Conservation (phyloP, 2,329 filamentous ascomycete genomes). For the Phyllosticta citrichinensis region DNA sequence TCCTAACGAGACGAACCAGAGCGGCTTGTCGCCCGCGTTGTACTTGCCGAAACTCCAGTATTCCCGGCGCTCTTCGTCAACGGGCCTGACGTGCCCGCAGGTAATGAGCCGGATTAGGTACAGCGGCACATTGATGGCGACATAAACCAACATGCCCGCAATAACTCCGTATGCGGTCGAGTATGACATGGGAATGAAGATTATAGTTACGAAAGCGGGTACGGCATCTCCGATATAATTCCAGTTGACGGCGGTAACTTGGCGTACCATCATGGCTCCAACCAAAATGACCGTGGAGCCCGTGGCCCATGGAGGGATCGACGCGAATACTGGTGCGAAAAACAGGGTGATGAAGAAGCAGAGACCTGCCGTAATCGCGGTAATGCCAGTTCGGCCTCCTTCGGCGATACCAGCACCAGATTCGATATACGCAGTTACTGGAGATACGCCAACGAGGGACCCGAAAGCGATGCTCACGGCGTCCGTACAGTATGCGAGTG, state of each 20-base stretch:
- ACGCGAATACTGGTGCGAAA: slow-evolving; percentile 84
- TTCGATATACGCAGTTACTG: slow-evolving; percentile 80
- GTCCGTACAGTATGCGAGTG: slow-evolving; percentile 75
- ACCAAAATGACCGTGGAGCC: slow-evolving; percentile 45
- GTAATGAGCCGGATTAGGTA: slow-evolving; percentile 58
- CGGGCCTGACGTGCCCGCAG: slow-evolving; percentile 60
- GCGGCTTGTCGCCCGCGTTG: slow-evolving; percentile 40
- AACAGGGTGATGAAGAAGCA: slow-evolving; percentile 85
- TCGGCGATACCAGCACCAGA: slow-evolving; percentile 82
- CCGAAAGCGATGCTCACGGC: slow-evolving; percentile 73
- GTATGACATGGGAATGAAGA: slow-evolving; percentile 82
- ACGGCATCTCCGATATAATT: slow-evolving; percentile 72
- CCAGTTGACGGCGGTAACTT: slow-evolving; percentile 79
- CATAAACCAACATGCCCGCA: slow-evolving; percentile 66
- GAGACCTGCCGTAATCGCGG: slow-evolving; percentile 64
- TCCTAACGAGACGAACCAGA: slow-evolving; percentile 21
- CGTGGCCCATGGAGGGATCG: slow-evolving; percentile 81
- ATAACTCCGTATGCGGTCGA: slow-evolving; percentile 82
- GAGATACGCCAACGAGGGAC: slow-evolving; percentile 65
- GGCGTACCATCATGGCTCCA: slow-evolving; percentile 67
- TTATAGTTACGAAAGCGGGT: slow-evolving; percentile 73
- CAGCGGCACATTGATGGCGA: slow-evolving; percentile 59
- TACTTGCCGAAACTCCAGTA: slow-evolving; percentile 57
- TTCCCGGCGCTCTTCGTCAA: slow-evolving; percentile 66
- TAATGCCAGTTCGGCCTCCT: slow-evolving; percentile 73